Evolutionary conservation across 345 rosid species (phyloP), one percentile per base, ranked within the genome.

Genomic region (Ailanthus altissimus): DNA sequence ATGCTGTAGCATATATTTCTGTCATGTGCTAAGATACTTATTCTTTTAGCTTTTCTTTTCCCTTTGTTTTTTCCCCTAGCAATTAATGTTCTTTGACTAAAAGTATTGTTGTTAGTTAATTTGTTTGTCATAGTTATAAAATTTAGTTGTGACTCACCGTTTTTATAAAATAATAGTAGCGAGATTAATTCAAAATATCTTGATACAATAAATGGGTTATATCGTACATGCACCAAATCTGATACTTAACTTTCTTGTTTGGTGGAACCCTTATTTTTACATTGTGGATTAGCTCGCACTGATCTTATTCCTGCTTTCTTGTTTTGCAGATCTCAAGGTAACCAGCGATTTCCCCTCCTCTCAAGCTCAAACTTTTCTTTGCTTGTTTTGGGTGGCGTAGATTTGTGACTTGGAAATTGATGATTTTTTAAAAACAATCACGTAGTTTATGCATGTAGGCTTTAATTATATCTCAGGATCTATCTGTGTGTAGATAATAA

Each of bases 261-360:
- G 70, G 64, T 67, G 32, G 60, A 60, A 21, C 20, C 28, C 45
- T 51, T 28, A 62, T 23, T 21, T 14, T 0, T 67, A 69, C 67
- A 18, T 16, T 60, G 9, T 67, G 32, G 43, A 50, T 49, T 42
- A 76, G 20, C n/a, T n/a, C 38, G 61, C 64, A 47, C 70, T 84
- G 49, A 75, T 57, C 47, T 51, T 38, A 73, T 65, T 36, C 16
- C 12, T 26, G 58, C 15, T 64, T 68, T 74, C 36, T 81, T 84
- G 2, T 83, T 83, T 84, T 90, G 97, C 97, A 96, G 99, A 83
- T 88, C 87, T 77, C 98, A 88, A 88, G 99, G 99, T 93, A 91
- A 86, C 89, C 84, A 67, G 75, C 80, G 77, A n/a, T 73, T 74
- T 67, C 81, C 79, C 70, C 74, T 68, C 65, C 69, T 77, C 64